Evolutionary conservation across 192 early-diverging fungal genomes (phyloP).

Genomic region (Allomyces macrogynus): DNA sequence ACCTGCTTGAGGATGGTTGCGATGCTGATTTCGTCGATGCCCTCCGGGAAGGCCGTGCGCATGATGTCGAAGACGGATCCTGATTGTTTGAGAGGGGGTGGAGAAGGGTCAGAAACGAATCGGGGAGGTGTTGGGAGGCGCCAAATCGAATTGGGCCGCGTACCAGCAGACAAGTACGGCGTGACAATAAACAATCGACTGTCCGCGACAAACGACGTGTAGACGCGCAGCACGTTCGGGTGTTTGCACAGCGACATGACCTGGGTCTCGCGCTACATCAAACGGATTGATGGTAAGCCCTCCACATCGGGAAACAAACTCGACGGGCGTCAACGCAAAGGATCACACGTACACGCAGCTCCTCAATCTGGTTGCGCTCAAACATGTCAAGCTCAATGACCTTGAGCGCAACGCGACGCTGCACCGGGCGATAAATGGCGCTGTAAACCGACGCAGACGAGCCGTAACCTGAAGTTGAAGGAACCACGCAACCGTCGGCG

Average conservation of each 20-base stretch:
- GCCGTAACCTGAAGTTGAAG: conserved; percentile 42
- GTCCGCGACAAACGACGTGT: conserved; percentile 62
- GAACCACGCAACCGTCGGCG: too few species aligned
- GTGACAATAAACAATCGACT: conserved; percentile 69
- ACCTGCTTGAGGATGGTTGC: conserved; percentile 63
- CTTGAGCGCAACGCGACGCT: conserved; percentile 52
- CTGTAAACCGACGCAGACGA: conserved; percentile 68
- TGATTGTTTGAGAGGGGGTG: conserved; percentile 3
- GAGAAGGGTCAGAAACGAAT: conserved; percentile 1
- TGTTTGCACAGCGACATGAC: conserved; percentile 77
- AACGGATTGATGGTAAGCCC: not conserved
- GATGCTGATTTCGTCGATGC: conserved; percentile 58
- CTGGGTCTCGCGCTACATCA: conserved; percentile 51
- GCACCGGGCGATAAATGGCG: conserved; percentile 50
- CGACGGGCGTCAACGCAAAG: not conserved
- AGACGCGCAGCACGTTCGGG: conserved; percentile 60
- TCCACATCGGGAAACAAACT: conserved; percentile 1
- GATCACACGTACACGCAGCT: conserved; percentile 40
- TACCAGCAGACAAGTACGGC: conserved; percentile 48
- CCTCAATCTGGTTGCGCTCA: conserved; percentile 79
- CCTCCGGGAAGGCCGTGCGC: conserved; percentile 63
- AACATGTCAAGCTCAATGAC: conserved; percentile 79
- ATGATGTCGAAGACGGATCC: conserved; percentile 78
- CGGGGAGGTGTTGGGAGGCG: not conserved
- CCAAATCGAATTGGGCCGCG: conserved; percentile 4